phyloP scores from a whole-genome alignment of 352 stramenopile genomes.

The Phytopythium helicoides region DNA sequence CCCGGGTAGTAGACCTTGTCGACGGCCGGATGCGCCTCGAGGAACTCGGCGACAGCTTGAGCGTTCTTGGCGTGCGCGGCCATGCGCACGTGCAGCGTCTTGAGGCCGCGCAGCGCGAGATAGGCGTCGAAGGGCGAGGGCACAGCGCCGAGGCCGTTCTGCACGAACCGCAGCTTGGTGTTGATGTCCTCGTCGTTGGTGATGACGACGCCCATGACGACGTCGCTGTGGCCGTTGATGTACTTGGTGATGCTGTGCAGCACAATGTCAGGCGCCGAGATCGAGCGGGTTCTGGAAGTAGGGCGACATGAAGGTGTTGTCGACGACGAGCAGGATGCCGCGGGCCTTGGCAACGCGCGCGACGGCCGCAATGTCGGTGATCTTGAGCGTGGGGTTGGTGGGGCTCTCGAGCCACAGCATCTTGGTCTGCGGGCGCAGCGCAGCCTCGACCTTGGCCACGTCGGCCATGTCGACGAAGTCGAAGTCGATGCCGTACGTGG shows the following conservation, averaged over 20 bases:
- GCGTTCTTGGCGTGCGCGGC: slow-evolving; percentile 94
- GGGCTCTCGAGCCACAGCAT: slow-evolving; percentile 93
- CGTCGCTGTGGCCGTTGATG: slow-evolving; percentile 95
- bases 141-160: slow-evolving; percentile 92
- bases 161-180: slow-evolving; percentile 93
- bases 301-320: slow-evolving; percentile 94
- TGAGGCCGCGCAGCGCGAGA: slow-evolving; percentile 93
- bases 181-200: slow-evolving; percentile 92
- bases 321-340: slow-evolving; percentile 88
- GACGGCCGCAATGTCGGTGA: slow-evolving; percentile 93
- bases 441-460: slow-evolving; percentile 66
- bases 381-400: slow-evolving; percentile 94
- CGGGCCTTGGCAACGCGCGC: slow-evolving; percentile 88
- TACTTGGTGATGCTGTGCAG: slow-evolving; percentile 96
- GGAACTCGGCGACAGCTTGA: slow-evolving; percentile 87
- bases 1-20: slow-evolving; percentile 93
- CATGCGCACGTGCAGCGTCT: slow-evolving; percentile 94
- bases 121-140: slow-evolving; percentile 93
- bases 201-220: slow-evolving; percentile 91
- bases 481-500: slow-evolving; percentile 92
- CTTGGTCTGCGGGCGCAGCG: slow-evolving; percentile 91
- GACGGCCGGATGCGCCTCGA: slow-evolving; percentile 88
- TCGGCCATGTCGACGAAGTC: slow-evolving; percentile 94
- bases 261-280: slow-evolving; percentile 90
- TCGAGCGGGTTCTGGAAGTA: slow-evolving; percentile 93